A percentile compares a stretch with the other conserved stretches of the same genome.
phyloP scores from a whole-genome alignment of 2,329 filamentous ascomycete species.

The Fusarium transvaalense region DNA sequence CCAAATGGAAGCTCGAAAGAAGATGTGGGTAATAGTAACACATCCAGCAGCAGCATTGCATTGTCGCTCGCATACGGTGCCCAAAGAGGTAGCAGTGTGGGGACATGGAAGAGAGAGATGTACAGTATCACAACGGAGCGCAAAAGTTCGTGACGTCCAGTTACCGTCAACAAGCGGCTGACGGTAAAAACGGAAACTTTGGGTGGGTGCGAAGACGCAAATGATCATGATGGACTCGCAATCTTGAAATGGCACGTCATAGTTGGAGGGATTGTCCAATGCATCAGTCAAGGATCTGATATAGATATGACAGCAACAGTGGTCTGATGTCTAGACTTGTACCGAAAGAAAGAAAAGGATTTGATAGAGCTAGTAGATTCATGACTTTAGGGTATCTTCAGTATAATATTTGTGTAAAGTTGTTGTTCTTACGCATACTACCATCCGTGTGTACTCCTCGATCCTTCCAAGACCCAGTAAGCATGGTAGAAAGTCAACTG shows the following conservation, averaged over 20 bases:
- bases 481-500: slow-evolving; percentile 1
- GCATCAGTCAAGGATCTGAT: neutral
- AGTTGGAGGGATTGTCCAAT: neutral
- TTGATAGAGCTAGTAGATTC: neutral
- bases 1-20: slow-evolving; percentile 27
- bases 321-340: neutral
- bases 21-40: slow-evolving; percentile 43
- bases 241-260: slow-evolving; percentile 28
- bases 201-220: slow-evolving; percentile 10
- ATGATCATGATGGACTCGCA: slow-evolving; percentile 23
- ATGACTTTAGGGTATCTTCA: slow-evolving; percentile 10
- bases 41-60: neutral
- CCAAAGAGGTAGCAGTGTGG: slow-evolving; percentile 36
- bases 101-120: slow-evolving; percentile 20
- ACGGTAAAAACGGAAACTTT: slow-evolving; percentile 2
- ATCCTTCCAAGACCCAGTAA: slow-evolving; percentile 3
- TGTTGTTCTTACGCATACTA: neutral
- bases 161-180: slow-evolving; percentile 26
- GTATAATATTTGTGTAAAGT: neutral
- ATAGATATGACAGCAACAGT: neutral
- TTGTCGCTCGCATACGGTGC: slow-evolving; percentile 27
- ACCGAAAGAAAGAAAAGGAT: neutral
- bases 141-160: slow-evolving; percentile 24
- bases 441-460: neutral
- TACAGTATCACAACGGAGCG: slow-evolving; percentile 15